Evolutionary conservation across 169 alveolate genomes (phyloP), one percentile per base, ranked within the genome.

Genomic region (Cryptosporidium bovis): DNA sequence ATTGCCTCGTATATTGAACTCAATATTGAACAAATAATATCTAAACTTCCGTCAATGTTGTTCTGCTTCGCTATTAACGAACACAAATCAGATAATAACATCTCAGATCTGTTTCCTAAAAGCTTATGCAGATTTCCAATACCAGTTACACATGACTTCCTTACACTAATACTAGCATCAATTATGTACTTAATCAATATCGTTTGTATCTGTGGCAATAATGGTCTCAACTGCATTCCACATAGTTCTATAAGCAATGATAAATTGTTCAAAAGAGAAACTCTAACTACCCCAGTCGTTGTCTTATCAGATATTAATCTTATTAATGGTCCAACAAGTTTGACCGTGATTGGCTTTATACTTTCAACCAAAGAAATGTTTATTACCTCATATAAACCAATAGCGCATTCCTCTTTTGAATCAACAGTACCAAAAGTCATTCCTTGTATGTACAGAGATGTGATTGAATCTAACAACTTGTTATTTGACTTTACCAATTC

Each of bases 11-110:
- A 40, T 40, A 40, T 64, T 2, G 92, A 62, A 8, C 91, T 84
- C 65, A 95, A 97, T n/a, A 93, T 91, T 0, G 98, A 97, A 91
- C 94, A 92, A 97, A 97, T 94, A 31, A 92, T 8, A 8, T 40
- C 48, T 6, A 40, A 40, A 8, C 1, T 93, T 69, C 95, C 98
- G 27, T 96, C 97, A 82, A 89, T 92, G 1, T 77, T 90, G 82
- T 84, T 82, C 31, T 83, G 66, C 56, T 69, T 83, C 27, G 85
- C 82, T 20, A 71, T 71, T 34, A 64, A 31, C 18, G 84, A 67
- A 58, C 85, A 84, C 36, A 90, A 82, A 40, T 90, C 93, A 15
- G 68, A 65, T n/a, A 90, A 69, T 2, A 90, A 69, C 18, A 62
- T 82, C 44, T 90, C 91, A 5, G 90, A 71, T n/a, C 93, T 65